Percentiles rank a stretch among this genome's conserved stretches.
phyloP scores from a whole-genome alignment of 495 filamentous ascomycete species.

The Staphylotrichum longicolle region DNA sequence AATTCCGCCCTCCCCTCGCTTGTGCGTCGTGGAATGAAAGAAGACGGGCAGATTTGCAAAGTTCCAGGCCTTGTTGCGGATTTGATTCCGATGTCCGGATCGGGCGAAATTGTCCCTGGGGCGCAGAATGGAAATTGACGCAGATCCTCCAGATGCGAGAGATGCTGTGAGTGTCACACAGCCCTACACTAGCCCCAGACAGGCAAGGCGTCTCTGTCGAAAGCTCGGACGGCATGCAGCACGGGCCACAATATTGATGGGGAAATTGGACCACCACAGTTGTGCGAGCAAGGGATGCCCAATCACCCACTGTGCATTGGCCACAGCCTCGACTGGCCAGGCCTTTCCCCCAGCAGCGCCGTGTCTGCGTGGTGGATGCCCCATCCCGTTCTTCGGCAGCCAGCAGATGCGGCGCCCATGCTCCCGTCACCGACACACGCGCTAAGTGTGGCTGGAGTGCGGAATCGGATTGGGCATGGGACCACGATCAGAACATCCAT shows the following conservation, averaged over 20 bases:
- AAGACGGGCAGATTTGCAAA: too few species aligned
- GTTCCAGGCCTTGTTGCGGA: background rate
- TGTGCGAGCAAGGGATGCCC: too few species aligned
- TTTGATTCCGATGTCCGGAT: constrained; percentile 6
- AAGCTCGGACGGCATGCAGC: constrained; percentile 5
- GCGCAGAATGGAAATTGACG: constrained; percentile 15
- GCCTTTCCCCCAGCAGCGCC: too few species aligned
- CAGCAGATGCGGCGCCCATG: background rate
- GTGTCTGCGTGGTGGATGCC: too few species aligned
- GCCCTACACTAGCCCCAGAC: constrained; percentile 17
- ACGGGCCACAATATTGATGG: constrained; percentile 16
- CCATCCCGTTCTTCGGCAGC: too few species aligned
- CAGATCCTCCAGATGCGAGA: constrained; percentile 9
- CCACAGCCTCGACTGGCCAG: too few species aligned
- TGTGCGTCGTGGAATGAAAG: too few species aligned
- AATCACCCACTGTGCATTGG: too few species aligned
- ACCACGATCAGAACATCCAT: background rate
- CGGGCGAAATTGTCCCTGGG: constrained; percentile 11
- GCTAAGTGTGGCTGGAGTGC: constrained; percentile 2
- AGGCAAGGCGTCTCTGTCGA: constrained; percentile 1
- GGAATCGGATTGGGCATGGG: background rate
- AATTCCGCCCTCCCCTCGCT: background rate
- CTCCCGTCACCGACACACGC: constrained; percentile 4
- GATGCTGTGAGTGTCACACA: constrained; percentile 7
- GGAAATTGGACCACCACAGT: background rate